Evolutionary conservation across 495 filamentous ascomycete genomes (phyloP).

Genomic region (Staphylotrichum longicolle): DNA sequence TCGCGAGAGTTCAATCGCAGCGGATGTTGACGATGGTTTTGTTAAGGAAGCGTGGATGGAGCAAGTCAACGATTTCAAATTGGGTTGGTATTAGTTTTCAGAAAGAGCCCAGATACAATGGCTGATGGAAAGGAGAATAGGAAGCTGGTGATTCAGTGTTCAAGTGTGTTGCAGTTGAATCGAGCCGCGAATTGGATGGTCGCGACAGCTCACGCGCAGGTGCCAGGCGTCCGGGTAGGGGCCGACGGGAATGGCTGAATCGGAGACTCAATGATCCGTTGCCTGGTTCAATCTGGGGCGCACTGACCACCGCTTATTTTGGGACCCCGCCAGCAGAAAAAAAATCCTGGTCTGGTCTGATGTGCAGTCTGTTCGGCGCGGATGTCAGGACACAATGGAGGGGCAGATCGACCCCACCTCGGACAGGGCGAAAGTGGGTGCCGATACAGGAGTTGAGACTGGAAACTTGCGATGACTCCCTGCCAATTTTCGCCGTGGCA

Average conservation of each 20-base stretch:
- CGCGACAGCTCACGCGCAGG: neutral
- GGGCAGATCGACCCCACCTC: slow-evolving; percentile 20
- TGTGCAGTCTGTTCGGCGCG: neutral
- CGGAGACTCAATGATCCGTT: slow-evolving; percentile 26
- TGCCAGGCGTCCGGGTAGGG: neutral
- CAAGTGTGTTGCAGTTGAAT: too few species aligned
- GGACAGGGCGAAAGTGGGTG: neutral
- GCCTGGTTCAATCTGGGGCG: slow-evolving; percentile 1
- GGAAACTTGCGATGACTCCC: slow-evolving; percentile 16
- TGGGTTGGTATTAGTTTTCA: too few species aligned
- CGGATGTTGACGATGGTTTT: too few species aligned
- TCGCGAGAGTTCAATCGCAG: too few species aligned
- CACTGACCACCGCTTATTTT: slow-evolving; percentile 37
- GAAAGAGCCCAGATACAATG: too few species aligned
- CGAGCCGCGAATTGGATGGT: neutral
- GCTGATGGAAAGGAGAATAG: neutral
- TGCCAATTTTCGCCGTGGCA: slow-evolving; percentile 14
- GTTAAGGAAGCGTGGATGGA: too few species aligned
- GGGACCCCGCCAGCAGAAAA: neutral
- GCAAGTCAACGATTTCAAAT: too few species aligned
- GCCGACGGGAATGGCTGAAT: slow-evolving; percentile 1
- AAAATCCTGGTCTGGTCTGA: slow-evolving; percentile 1
- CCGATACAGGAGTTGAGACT: slow-evolving; percentile 19
- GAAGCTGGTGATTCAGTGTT: too few species aligned
- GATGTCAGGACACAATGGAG: slow-evolving; percentile 9